These are phyloP conservation scores for Pouteria glomerata DNA, from an alignment of 148 eudicot genomes.

Conservation along the genomic window DNA sequence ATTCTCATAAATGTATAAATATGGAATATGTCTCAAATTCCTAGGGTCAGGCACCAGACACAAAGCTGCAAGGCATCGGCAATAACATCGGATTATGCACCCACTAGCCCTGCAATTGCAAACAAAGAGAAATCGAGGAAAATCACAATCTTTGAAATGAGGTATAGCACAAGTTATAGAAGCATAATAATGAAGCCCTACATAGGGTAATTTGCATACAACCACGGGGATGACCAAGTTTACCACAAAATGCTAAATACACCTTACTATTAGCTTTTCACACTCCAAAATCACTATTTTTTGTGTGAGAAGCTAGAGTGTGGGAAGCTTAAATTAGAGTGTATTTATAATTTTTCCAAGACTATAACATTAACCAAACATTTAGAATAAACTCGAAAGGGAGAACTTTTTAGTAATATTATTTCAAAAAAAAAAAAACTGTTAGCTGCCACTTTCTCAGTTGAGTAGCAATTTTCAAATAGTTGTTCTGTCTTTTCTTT, in stretches of 20 bases:
- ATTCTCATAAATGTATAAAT: background rate
- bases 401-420: background rate
- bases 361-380: background rate
- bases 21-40: background rate
- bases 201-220: background rate
- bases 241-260: no score
- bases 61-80: background rate
- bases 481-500: no score
- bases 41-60: background rate
- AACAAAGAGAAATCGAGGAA: background rate
- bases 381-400: background rate
- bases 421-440: background rate
- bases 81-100: background rate
- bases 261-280: no score
- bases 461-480: no score
- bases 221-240: no score
- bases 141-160: background rate
- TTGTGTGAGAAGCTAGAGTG: no score
- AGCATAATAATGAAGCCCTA: background rate
- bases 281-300: no score
- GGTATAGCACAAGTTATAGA: background rate
- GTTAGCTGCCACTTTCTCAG: background rate
- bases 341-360: background rate
- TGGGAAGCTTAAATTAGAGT: background rate
- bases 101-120: background rate